phyloP scores from a whole-genome alignment of 2,329 filamentous ascomycete species.

The Tricladium varicosporioides region DNA sequence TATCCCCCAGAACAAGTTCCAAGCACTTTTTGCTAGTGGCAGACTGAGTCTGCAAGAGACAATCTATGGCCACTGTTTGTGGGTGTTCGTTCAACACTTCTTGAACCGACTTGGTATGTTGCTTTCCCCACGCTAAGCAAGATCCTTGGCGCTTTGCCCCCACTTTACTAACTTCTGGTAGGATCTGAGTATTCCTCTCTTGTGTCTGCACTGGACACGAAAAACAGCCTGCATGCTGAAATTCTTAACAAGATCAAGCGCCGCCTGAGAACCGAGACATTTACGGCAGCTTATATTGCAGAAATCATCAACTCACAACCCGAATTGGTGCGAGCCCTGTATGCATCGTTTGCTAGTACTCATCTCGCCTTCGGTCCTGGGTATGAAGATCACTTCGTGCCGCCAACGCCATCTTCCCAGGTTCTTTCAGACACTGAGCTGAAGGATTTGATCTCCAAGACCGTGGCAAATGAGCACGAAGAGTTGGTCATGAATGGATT shows the following conservation, averaged over 20 bases:
- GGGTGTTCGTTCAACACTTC: constrained; percentile 98
- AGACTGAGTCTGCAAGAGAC: constrained; percentile 92
- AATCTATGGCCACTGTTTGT: constrained; percentile 94
- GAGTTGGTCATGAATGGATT: constrained; percentile 98
- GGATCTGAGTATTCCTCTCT: constrained; percentile 86
- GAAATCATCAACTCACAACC: constrained; percentile 95
- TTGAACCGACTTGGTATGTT: constrained; percentile 78
- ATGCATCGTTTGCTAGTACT: constrained; percentile 85
- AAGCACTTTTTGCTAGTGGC: constrained; percentile 81
- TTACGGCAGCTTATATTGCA: constrained; percentile 95
- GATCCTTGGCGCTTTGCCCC: neutral
- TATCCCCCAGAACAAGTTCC: constrained; percentile 95
- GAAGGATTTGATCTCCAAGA: constrained; percentile 73
- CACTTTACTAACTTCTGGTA: constrained; percentile 12
- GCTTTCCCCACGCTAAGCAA: neutral
- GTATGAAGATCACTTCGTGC: constrained; percentile 50
- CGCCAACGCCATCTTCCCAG: constrained; percentile 57
- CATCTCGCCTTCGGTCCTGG: constrained; percentile 63
- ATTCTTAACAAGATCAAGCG: constrained; percentile 93
- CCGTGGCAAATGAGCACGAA: constrained; percentile 90
- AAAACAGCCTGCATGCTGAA: constrained; percentile 78
- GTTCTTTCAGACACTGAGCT: constrained; percentile 74
- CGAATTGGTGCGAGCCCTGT: constrained; percentile 79
- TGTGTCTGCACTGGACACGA: constrained; percentile 73
- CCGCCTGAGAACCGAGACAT: constrained; percentile 90